These are phyloP conservation scores for Fusarium multiceps DNA, from an alignment of 2,329 filamentous ascomycete genomes.

Conservation along the genomic window DNA sequence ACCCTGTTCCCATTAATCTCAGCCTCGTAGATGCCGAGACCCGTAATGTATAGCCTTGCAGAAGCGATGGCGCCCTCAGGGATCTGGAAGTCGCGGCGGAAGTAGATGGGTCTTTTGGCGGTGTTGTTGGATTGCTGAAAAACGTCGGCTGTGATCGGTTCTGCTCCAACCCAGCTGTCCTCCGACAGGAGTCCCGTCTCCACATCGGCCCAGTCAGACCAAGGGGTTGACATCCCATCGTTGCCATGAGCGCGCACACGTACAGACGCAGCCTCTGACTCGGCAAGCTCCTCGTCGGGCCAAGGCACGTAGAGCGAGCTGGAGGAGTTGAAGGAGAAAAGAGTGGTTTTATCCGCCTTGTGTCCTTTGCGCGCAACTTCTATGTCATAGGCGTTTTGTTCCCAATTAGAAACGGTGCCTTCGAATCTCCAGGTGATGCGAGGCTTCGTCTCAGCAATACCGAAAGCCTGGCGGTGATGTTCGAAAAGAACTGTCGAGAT, in stretches of 20 bases:
- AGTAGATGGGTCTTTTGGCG: constrained; percentile 48
- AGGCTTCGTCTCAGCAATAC: constrained; percentile 57
- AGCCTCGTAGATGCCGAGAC: constrained; percentile 58
- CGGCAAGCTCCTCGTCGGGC: constrained; percentile 52
- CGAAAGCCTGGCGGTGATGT: constrained; percentile 55
- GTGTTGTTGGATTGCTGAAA: constrained; percentile 39
- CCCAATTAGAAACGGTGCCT: constrained; percentile 54
- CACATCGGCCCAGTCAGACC: constrained; percentile 48
- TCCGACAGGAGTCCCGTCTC: constrained; percentile 49
- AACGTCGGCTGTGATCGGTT: constrained; percentile 47
- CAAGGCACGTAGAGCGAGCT: constrained; percentile 58
- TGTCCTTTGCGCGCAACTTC: constrained; percentile 49
- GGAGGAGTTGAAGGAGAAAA: constrained; percentile 49
- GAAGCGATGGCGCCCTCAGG: constrained; percentile 36
- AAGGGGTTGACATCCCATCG: constrained; percentile 35
- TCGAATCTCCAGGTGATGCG: constrained; percentile 61
- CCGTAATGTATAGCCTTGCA: constrained; percentile 61
- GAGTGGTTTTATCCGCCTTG: background rate
- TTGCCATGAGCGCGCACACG: constrained; percentile 51
- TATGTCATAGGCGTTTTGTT: constrained; percentile 58
- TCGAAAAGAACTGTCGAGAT: constrained; percentile 56
- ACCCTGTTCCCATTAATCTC: constrained; percentile 57
- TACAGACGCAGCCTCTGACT: constrained; percentile 49
- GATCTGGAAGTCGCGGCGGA: constrained; percentile 51
- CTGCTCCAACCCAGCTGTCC: constrained; percentile 48